phyloP scores from a whole-genome alignment of 1,284 basidiomycete species.

The Bondarzewia mesenterica region DNA sequence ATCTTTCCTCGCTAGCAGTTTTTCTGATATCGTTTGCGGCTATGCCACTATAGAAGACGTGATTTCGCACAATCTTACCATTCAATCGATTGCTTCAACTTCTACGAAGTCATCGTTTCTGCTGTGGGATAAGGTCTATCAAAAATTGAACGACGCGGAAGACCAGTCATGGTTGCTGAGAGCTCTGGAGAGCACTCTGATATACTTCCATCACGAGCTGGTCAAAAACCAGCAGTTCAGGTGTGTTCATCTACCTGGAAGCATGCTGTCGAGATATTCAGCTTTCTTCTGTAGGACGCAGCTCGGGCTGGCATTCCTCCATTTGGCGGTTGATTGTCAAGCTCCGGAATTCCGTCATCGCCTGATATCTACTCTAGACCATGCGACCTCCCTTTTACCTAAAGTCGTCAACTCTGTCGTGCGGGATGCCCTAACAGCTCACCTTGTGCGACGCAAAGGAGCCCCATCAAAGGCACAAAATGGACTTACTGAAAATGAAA shows the following conservation, averaged over 20 bases:
- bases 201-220: constrained; percentile 45
- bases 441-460: constrained; percentile 26
- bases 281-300: constrained; percentile 33
- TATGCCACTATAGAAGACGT: constrained; percentile 23
- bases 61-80: constrained; percentile 30
- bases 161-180: constrained; percentile 80
- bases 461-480: constrained; percentile 9
- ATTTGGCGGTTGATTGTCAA: constrained; percentile 56
- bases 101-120: constrained; percentile 76
- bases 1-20: constrained; percentile 6
- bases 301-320: constrained; percentile 58
- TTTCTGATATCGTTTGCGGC: constrained; percentile 8
- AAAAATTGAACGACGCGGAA: constrained; percentile 53
- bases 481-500: constrained; percentile 22
- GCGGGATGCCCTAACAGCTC: constrained; percentile 44
- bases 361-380: constrained; percentile 36
- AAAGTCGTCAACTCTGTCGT: constrained; percentile 44
- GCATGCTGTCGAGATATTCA: constrained; percentile 8
- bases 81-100: constrained; percentile 34
- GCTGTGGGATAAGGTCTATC: constrained; percentile 81
- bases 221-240: constrained; percentile 37
- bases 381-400: constrained; percentile 25
- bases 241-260: constrained; percentile 36
- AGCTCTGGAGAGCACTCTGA: constrained; percentile 47
- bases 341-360: constrained; percentile 45